Percentiles rank a stretch among this genome's conserved stretches.
Conservation (phyloP, 2,329 filamentous ascomycete genomes). For the Pyricularia grisea region DNA sequence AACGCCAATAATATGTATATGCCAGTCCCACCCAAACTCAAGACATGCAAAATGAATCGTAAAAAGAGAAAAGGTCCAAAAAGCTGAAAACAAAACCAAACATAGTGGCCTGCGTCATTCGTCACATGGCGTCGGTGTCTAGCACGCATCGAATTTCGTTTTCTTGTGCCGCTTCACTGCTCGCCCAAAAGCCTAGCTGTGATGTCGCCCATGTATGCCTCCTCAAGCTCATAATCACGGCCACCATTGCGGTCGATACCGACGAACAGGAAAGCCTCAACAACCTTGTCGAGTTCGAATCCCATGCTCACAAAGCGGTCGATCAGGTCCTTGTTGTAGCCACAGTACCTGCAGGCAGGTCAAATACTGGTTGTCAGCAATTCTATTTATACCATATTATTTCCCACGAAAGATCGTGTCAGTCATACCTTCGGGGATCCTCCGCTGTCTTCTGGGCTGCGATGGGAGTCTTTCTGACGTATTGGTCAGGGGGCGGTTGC, state of each 20-base stretch:
- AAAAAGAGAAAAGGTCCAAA: not conserved
- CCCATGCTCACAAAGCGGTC: constrained; percentile 85
- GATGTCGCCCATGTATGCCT: constrained; percentile 84
- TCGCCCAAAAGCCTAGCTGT: constrained; percentile 79
- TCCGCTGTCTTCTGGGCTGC: constrained; percentile 32
- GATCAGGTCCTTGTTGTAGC: constrained; percentile 77
- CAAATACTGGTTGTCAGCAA: not conserved
- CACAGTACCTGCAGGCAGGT: constrained; percentile 56
- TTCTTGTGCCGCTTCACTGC: constrained; percentile 22
- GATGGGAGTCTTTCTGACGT: constrained; percentile 39
- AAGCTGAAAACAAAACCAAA: not conserved
- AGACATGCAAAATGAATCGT: not conserved
- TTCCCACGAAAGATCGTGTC: not conserved
- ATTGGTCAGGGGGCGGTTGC: constrained; percentile 23
- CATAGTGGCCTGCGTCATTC: not conserved
- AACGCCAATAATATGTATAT: not conserved
- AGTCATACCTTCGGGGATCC: constrained; percentile 36
- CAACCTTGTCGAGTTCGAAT: constrained; percentile 79
- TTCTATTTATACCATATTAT: not conserved
- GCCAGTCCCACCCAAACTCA: not conserved
- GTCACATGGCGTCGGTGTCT: not conserved
- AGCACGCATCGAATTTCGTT: not conserved
- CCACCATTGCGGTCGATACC: constrained; percentile 73
- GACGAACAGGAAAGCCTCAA: constrained; percentile 71
- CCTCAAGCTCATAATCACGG: constrained; percentile 76